phyloP scores from a whole-genome alignment of 1,284 basidiomycete genomes.

The Austropuccinia psidii region DNA sequence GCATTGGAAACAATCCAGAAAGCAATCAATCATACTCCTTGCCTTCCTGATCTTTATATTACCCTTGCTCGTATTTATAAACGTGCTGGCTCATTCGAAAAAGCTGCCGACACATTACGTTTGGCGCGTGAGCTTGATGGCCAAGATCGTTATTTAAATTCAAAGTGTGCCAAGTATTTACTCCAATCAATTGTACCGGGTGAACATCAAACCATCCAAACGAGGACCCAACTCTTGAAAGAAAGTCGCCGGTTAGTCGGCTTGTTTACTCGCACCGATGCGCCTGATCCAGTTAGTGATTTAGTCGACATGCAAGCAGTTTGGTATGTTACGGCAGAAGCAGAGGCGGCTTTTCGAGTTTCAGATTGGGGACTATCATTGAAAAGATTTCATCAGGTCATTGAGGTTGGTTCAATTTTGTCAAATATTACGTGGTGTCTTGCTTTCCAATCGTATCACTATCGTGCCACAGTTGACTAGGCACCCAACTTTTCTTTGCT shows the following conservation, averaged over 20 bases:
- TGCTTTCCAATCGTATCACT: no score
- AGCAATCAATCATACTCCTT: conserved; percentile 77
- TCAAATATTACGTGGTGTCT: no score
- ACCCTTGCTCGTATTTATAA: conserved; percentile 78
- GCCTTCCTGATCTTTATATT: conserved; percentile 82
- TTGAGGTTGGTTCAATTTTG: conserved; percentile 54
- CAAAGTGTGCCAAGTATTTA: conserved; percentile 85
- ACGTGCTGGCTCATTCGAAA: conserved; percentile 68
- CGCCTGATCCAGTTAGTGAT: conserved; percentile 66
- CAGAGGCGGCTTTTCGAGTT: conserved; percentile 59
- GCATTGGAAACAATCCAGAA: conserved; percentile 63
- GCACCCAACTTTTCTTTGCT: no score
- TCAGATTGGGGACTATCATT: conserved; percentile 71
- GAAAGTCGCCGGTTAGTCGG: conserved; percentile 38
- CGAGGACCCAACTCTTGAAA: neutral
- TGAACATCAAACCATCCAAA: neutral
- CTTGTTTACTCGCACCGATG: conserved; percentile 62
- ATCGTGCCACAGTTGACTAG: no score
- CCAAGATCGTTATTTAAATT: conserved; percentile 93
- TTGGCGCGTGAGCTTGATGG: conserved; percentile 79
- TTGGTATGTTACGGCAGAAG: conserved; percentile 79
- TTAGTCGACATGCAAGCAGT: conserved; percentile 94
- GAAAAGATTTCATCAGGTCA: conserved; percentile 73
- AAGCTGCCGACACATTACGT: conserved; percentile 69
- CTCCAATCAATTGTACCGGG: conserved; percentile 61